A percentile compares a stretch with the other conserved stretches of the same genome.
These are phyloP conservation scores for Mollisiaceae sp. DNA, from an alignment of 2,329 filamentous ascomycete genomes.

Conservation along the genomic window DNA sequence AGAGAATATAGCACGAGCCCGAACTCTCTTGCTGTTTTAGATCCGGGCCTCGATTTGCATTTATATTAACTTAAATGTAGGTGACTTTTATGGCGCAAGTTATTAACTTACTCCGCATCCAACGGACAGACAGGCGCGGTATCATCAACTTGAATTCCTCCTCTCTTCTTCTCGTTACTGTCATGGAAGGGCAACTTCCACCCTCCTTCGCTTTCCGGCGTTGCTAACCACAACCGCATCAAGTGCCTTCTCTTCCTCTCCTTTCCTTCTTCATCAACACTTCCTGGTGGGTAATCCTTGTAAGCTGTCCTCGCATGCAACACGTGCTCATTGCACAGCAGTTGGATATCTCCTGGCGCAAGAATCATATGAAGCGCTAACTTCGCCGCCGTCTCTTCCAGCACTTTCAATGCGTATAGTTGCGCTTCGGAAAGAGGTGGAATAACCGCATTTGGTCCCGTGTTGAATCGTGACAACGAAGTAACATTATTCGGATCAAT, in stretches of 20 bases:
- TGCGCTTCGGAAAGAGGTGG: constrained; percentile 74
- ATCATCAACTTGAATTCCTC: constrained; percentile 86
- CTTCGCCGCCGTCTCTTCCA: constrained; percentile 75
- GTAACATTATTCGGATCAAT: constrained; percentile 84
- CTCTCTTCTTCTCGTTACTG: constrained; percentile 83
- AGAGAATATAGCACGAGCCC: too few species aligned
- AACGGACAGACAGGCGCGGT: constrained; percentile 74
- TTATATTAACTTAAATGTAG: background rate
- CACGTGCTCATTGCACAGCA: constrained; percentile 79
- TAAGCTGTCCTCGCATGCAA: constrained; percentile 84
- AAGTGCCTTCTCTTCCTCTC: constrained; percentile 72
- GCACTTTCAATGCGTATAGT: constrained; percentile 66
- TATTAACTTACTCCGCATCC: constrained; percentile 68
- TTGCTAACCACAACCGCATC: constrained; percentile 83
- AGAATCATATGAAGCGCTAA: constrained; percentile 76
- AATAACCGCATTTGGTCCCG: constrained; percentile 67
- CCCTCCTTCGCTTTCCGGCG: constrained; percentile 80
- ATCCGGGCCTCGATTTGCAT: background rate
- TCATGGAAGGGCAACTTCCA: constrained; percentile 86
- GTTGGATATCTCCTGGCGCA: constrained; percentile 89
- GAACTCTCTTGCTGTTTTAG: background rate
- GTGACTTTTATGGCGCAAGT: background rate
- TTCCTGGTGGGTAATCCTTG: constrained; percentile 69
- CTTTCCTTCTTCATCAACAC: background rate
- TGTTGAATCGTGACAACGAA: constrained; percentile 69